Conservation (phyloP, 2,329 filamentous ascomycete species). For the Phoma sp. region DNA sequence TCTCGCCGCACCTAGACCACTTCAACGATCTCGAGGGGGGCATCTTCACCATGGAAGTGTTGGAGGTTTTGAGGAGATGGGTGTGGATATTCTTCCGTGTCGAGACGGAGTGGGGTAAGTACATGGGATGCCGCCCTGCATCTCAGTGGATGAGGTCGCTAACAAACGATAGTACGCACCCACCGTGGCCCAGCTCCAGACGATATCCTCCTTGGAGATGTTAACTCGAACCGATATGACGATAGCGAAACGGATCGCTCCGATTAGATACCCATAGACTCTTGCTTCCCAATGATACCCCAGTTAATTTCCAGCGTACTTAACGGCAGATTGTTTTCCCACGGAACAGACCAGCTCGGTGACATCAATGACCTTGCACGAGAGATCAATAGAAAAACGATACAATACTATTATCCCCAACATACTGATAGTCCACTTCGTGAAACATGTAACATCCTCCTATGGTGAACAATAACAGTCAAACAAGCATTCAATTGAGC, state of each 20-base stretch:
- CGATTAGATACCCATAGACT: constrained; percentile 14
- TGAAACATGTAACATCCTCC: too few relatives aligned
- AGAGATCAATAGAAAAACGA: too few relatives aligned
- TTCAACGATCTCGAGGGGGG: constrained; percentile 86
- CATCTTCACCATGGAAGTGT: constrained; percentile 83
- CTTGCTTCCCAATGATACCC: constrained; percentile 8
- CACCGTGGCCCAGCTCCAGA: constrained; percentile 64
- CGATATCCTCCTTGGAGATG: constrained; percentile 76
- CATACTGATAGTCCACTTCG: too few relatives aligned
- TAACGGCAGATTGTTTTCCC: too few relatives aligned
- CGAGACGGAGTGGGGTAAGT: constrained; percentile 87
- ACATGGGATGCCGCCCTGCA: neutral
- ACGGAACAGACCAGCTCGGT: too few relatives aligned
- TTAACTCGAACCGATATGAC: constrained; percentile 64
- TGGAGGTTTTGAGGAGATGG: constrained; percentile 89
- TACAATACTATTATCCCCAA: too few relatives aligned
- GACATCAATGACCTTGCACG: too few relatives aligned
- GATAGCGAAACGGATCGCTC: constrained; percentile 54
- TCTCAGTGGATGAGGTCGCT: constrained; percentile 8
- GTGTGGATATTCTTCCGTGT: constrained; percentile 97
- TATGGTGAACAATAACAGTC: too few relatives aligned
- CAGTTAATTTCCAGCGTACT: neutral
- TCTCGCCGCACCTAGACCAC: constrained; percentile 80
- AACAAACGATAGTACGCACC: constrained; percentile 55
- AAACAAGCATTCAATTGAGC: too few relatives aligned